Evolutionary conservation across 345 rosid genomes (phyloP).

Genomic region (Noccaea bulbosa): DNA sequence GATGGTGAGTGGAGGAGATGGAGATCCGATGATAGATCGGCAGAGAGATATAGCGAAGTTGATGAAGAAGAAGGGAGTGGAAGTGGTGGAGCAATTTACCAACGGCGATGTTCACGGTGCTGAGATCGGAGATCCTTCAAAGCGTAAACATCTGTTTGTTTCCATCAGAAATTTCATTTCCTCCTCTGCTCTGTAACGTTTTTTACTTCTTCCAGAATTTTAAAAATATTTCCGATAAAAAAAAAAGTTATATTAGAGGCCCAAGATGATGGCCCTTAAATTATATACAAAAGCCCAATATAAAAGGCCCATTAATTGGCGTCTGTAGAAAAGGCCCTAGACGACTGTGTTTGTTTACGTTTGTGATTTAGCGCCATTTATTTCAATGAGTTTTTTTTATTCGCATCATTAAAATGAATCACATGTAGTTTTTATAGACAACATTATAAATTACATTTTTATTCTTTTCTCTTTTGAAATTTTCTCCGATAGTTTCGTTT

Average conservation of each 20-base stretch:
- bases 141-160: conserved; percentile 30
- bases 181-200: conserved; percentile 20
- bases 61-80: conserved; percentile 51
- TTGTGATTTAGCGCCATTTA: too few species aligned
- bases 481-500: too few species aligned
- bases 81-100: conserved; percentile 40
- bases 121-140: conserved; percentile 40
- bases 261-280: background rate
- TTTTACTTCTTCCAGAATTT: background rate
- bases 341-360: too few species aligned
- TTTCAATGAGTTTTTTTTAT: too few species aligned
- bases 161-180: conserved; percentile 39
- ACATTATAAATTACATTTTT: too few species aligned
- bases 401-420: too few species aligned
- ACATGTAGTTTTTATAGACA: too few species aligned
- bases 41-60: conserved; percentile 47
- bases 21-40: conserved; percentile 59
- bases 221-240: background rate
- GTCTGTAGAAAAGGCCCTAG: too few species aligned
- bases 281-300: too few species aligned
- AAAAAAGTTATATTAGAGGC: background rate
- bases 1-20: conserved; percentile 48
- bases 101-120: conserved; percentile 51
- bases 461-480: too few species aligned
- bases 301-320: too few species aligned